Evolutionary conservation across 805 yeast species (phyloP), one percentile per base, ranked within the genome.

Genomic region (Myxozyma lipomycoides): DNA sequence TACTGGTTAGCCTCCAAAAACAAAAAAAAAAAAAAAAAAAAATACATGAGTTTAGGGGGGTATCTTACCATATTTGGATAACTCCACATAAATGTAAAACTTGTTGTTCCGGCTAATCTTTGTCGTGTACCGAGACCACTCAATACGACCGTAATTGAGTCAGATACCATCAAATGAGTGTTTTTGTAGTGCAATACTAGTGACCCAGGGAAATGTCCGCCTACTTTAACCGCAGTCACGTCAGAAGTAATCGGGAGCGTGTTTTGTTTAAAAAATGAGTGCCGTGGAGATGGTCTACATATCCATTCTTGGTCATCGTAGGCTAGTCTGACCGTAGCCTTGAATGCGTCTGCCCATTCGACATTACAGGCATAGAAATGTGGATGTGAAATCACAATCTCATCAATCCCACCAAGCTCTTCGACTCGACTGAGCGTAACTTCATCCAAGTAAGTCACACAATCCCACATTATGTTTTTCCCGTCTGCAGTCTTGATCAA

Each of bases 191-290:
- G 38, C 21, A 51, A 49, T 9, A 58, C 60, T 7, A 48, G 40
- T 6, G 56, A 49, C 7, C 61, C 61, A 12, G 60, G 60, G 28
- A 58, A 58, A 39, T 58, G 61, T 5, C 58, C 58, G 25, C 58
- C 53, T 3, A 51, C 57, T 17, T 41, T 23, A 24, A 55, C 40
- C 7, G 38, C 37, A 1, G 25, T 47, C 4, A 23, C 51, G 5
- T n/a, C 37, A 2, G 23, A 45, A 7, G 45, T 44, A 32, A 32
- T 37, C 9, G 25, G 17, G 12, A 43, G 12, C 40, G 17, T 22
- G 26, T 42, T 26, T 5, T 40, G 40, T 22, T 24, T 30, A 18
- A 43, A 47, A 21, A 55, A 52, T 2, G 24, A 36, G 32, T 53
- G 59, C 12, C 32, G 7, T 5, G 43, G 37, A 22, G 36, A 46